Evolutionary conservation across 108 stramenopile species (phyloP), one percentile per base, ranked within the genome.

Genomic region (Conticribra weissflogii): DNA sequence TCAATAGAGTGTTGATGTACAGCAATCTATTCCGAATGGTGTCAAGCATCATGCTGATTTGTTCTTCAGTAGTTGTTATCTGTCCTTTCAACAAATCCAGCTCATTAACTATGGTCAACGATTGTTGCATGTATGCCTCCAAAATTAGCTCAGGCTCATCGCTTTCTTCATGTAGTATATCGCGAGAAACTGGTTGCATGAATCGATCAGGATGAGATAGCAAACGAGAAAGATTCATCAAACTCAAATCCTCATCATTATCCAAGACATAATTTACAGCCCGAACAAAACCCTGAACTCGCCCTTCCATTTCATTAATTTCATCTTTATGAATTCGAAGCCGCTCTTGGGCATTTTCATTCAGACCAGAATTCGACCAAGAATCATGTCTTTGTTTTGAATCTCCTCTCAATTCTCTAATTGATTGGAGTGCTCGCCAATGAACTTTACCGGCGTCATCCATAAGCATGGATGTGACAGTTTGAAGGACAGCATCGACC

Each of bases 141-240:
- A 96, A 54, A 15, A 96, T 88, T 24, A 93, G 63, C 63, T 96
- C 95, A 1, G 92, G 91, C 65, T 96, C 95, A 65, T 96, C 92
- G 24, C 88, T 86, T 76, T 93, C 92, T 70, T 93, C 92, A 48
- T 90, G 79, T 24, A 96, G 63, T 14, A 92, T 69, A 51, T 85
- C 83, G 24, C 59, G 57, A 15, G 88, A 63, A 1, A 96, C 92
- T 16, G 95, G 95, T 48, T 93, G 86, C 9, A 96, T 62, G 64
- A 93, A 96, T 9, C 88, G 72, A 55, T 92, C 91, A 3, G 95
- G 95, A 56, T 96, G 86, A 1, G 89, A 82, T n/a, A 93, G 28
- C 27, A 96, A 57, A 44, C 91, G 83, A 2, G 88, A 86, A 4
- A 96, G 60, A 63, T 96, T 96, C 92, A 93, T 93, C 50, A 96